Percentiles rank a stretch among this genome's conserved stretches.
These are phyloP conservation scores for Trifolium pratense DNA, from an alignment of 306 rosid species.

Conservation along the genomic window DNA sequence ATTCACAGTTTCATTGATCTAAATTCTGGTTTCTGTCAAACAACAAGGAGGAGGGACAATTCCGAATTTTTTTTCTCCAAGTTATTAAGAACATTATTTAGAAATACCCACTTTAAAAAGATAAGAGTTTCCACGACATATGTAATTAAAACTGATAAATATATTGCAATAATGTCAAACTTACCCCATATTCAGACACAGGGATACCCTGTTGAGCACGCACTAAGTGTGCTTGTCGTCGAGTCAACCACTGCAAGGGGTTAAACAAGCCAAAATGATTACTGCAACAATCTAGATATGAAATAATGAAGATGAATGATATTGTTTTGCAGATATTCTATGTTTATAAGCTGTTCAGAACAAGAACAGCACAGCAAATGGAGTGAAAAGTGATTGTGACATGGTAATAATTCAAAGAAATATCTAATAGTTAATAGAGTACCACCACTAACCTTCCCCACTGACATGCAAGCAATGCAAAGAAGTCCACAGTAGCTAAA, in stretches of 20 bases:
- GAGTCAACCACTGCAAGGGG: constrained; percentile 79
- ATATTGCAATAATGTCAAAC: constrained; percentile 36
- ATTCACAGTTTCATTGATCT: no score
- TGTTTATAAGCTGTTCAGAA: constrained; percentile 13
- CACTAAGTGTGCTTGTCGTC: constrained; percentile 91
- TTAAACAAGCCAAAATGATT: constrained; percentile 44
- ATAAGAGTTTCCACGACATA: constrained; percentile 16
- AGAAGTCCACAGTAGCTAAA: constrained; percentile 92
- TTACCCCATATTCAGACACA: constrained; percentile 91
- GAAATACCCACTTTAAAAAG: constrained; percentile 14
- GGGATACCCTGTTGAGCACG: constrained; percentile 99
- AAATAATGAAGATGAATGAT: constrained; percentile 15
- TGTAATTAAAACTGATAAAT: constrained; percentile 9
- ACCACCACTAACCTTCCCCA: constrained; percentile 76
- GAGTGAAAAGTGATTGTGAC: constrained; percentile 28
- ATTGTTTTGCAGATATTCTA: constrained; percentile 16
- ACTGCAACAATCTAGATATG: constrained; percentile 22
- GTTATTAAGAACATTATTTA: constrained; percentile 5
- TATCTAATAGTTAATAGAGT: constrained; percentile 22
- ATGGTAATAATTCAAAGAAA: constrained; percentile 24
- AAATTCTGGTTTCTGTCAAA: no score
- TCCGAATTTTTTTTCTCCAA: neutral
- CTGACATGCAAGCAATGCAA: constrained; percentile 87
- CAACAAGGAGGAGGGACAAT: neutral
- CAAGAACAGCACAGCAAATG: constrained; percentile 13